These are phyloP conservation scores for Macrolepiota dolichaula DNA, from an alignment of 768 basidiomycete genomes.

Conservation along the genomic window DNA sequence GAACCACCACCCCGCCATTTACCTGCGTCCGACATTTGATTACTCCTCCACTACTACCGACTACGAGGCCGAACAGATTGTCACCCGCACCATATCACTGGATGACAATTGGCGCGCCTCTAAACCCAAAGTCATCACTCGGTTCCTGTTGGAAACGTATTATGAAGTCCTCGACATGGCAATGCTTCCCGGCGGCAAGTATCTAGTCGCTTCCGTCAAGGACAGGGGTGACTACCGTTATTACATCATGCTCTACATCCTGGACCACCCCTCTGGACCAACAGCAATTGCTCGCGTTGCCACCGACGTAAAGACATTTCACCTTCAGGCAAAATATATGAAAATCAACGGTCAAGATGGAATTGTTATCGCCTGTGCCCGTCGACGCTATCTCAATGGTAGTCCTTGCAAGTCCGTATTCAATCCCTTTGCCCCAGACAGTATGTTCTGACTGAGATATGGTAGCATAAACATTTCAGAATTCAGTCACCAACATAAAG, in stretches of 20 bases:
- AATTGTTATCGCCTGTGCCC: constrained; percentile 54
- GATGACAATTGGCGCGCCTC: constrained; percentile 55
- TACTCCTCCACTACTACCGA: constrained; percentile 35
- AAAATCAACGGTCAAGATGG: constrained; percentile 38
- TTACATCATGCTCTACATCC: constrained; percentile 48
- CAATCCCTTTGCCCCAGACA: neutral
- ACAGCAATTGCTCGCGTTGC: constrained; percentile 46
- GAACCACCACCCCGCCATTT: constrained; percentile 49
- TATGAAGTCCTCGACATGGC: constrained; percentile 49
- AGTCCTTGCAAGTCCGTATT: constrained; percentile 18
- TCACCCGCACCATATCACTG: constrained; percentile 56
- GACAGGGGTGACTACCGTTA: constrained; percentile 41
- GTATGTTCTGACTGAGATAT: neutral
- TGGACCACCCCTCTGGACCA: constrained; percentile 51
- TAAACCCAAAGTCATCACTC: constrained; percentile 30
- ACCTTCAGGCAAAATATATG: constrained; percentile 61
- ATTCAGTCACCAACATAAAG: constrained; percentile 27
- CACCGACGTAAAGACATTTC: constrained; percentile 49
- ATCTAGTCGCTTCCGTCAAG: constrained; percentile 58
- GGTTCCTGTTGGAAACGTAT: constrained; percentile 24
- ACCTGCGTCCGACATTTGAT: constrained; percentile 55
- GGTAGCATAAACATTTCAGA: constrained; percentile 34
- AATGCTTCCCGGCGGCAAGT: constrained; percentile 65
- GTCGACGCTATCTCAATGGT: constrained; percentile 31
- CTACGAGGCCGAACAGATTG: constrained; percentile 53